Evolutionary conservation across 768 basidiomycete species (phyloP).

Genomic region (Boletus pseudo-olivaceus): DNA sequence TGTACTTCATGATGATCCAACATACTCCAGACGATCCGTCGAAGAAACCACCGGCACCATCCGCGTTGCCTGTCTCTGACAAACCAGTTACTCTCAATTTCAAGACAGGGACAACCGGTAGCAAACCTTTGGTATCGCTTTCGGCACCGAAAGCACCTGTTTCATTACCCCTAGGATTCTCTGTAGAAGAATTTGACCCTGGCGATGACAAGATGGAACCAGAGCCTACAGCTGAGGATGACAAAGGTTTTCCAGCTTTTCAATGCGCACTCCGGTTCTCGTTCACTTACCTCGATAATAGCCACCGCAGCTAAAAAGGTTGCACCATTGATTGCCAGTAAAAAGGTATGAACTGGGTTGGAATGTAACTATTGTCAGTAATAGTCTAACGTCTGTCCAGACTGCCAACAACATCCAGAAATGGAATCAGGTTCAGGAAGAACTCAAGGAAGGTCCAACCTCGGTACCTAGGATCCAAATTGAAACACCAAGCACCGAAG

Average conservation of each 20-base stretch:
- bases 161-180: conserved; percentile 59
- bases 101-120: conserved; percentile 37
- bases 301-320: conserved; percentile 62
- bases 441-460: conserved; percentile 53
- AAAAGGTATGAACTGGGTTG: conserved; percentile 54
- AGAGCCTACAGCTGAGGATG: conserved; percentile 46
- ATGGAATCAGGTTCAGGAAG: conserved; percentile 96
- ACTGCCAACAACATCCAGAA: conserved; percentile 89
- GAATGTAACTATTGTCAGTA: not conserved
- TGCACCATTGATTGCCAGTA: conserved; percentile 78
- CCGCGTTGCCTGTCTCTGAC: conserved; percentile 66
- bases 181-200: conserved; percentile 54
- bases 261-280: not conserved
- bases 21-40: conserved; percentile 32
- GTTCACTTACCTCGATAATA: conserved; percentile 21
- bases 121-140: conserved; percentile 19
- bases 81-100: conserved; percentile 81
- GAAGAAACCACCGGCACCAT: conserved; percentile 50
- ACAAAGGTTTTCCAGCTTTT: conserved; percentile 25
- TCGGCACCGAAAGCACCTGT: conserved; percentile 33
- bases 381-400: conserved; percentile 39
- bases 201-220: conserved; percentile 43
- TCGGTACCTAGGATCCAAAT: conserved; percentile 18
- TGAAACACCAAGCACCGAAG: conserved; percentile 10
- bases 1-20: conserved; percentile 8